A percentile compares a stretch with the other conserved stretches of the same genome.
phyloP scores from a whole-genome alignment of 2,329 filamentous ascomycete genomes.

The Diaporthe vexans region DNA sequence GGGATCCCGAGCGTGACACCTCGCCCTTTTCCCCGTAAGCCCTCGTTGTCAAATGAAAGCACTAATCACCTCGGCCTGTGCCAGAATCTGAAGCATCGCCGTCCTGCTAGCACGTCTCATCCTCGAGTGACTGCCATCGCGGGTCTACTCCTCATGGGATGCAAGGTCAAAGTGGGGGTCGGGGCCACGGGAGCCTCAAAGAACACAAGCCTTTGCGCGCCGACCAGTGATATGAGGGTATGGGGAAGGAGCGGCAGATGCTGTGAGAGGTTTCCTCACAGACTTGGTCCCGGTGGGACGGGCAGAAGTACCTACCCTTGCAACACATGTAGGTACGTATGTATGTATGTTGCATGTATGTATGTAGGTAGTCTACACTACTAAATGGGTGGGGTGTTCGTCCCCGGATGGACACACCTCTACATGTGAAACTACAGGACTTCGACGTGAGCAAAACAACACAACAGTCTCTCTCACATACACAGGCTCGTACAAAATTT shows the following conservation, averaged over 20 bases:
- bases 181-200: slow-evolving; percentile 5
- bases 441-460: background rate
- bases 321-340: background rate
- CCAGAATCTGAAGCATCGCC: slow-evolving; percentile 1
- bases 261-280: slow-evolving; percentile 28
- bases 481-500: slow-evolving; percentile 1
- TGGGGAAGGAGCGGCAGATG: background rate
- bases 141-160: background rate
- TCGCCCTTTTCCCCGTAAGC: slow-evolving; percentile 14
- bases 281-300: slow-evolving; percentile 4
- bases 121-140: slow-evolving; percentile 6
- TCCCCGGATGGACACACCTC: background rate
- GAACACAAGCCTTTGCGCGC: slow-evolving; percentile 6
- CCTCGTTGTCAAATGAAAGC: slow-evolving; percentile 15
- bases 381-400: background rate
- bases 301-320: slow-evolving; percentile 10
- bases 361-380: background rate
- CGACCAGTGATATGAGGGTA: slow-evolving; percentile 3
- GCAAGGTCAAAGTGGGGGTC: slow-evolving; percentile 17
- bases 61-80: background rate
- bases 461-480: too few relatives aligned
- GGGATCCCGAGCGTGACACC: slow-evolving; percentile 21
- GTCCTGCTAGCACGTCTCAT: slow-evolving; percentile 20
- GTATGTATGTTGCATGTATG: background rate
- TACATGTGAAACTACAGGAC: slow-evolving; percentile 7